A percentile compares a stretch with the other conserved stretches of the same genome.
Conservation (phyloP, 768 basidiomycete species). For the Lactarius quietus region DNA sequence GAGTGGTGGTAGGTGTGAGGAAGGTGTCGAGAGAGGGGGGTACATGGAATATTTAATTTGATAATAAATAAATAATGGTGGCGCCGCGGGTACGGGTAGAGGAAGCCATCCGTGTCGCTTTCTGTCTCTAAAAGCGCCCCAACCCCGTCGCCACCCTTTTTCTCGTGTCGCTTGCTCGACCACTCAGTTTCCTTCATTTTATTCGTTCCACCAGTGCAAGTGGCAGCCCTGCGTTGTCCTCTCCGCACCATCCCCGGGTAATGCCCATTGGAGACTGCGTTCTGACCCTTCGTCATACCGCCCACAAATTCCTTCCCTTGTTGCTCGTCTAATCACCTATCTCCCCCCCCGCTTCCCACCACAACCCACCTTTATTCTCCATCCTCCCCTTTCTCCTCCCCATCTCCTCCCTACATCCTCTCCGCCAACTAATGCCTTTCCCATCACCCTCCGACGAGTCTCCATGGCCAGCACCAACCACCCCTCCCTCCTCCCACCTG, state of each 20-base stretch:
- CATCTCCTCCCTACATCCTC: constrained; percentile 23
- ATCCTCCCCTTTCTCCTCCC: constrained; percentile 8
- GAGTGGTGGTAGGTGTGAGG: constrained; percentile 8
- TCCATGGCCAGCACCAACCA: constrained; percentile 47
- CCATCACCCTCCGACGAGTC: constrained; percentile 33
- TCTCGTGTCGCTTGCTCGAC: constrained; percentile 25
- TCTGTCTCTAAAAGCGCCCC: constrained; percentile 1
- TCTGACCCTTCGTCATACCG: constrained; percentile 23
- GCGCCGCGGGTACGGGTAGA: background rate
- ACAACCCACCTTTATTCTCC: background rate
- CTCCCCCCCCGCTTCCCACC: constrained; percentile 27
- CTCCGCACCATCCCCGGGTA: constrained; percentile 29
- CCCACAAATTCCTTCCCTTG: constrained; percentile 16
- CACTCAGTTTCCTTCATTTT: constrained; percentile 29
- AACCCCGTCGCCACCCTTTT: constrained; percentile 12
- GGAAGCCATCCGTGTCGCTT: no score
- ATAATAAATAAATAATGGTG: background rate
- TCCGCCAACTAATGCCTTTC: constrained; percentile 35
- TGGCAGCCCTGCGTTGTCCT: constrained; percentile 17
- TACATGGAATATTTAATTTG: background rate
- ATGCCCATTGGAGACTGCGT: constrained; percentile 31
- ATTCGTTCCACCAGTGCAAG: constrained; percentile 24
- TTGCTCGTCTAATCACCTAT: constrained; percentile 26
- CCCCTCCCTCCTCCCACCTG: constrained; percentile 28
- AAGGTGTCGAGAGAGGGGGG: background rate